Evolutionary conservation across 1,284 basidiomycete species (phyloP).

Genomic region (Gymnopus androsaceus): DNA sequence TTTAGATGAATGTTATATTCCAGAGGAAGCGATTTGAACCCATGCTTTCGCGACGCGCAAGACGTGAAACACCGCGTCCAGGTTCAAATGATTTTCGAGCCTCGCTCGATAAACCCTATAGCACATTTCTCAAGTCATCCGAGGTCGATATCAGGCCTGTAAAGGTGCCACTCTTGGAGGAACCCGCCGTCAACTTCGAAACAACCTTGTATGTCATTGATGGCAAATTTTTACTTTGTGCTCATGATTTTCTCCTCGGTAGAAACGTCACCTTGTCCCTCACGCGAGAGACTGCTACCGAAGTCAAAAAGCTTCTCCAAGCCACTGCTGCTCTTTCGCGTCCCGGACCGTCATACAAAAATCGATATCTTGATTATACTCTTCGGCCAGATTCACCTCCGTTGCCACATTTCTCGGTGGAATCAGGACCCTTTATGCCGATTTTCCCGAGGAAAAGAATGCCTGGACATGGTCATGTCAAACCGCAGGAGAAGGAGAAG

Average conservation of each 20-base stretch:
- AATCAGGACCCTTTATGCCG: conserved; percentile 36
- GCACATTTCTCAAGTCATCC: conserved; percentile 2
- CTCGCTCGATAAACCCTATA: not conserved
- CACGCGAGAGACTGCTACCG: conserved; percentile 5
- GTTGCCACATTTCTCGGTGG: conserved; percentile 18
- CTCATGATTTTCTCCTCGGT: not conserved
- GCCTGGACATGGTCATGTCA: conserved; percentile 17
- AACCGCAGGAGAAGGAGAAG: not conserved
- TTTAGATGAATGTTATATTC: conserved; percentile 6
- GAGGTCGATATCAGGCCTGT: conserved; percentile 15
- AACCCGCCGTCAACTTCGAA: conserved; percentile 27
- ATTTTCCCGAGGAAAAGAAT: conserved; percentile 46
- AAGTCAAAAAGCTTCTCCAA: conserved; percentile 15
- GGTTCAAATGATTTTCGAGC: conserved; percentile 5
- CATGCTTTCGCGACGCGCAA: conserved; percentile 24
- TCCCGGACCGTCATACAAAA: conserved; percentile 26
- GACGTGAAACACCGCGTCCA: conserved; percentile 10
- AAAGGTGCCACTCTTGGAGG: conserved; percentile 25
- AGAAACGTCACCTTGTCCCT: conserved; percentile 12
- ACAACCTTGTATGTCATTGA: conserved; percentile 33
- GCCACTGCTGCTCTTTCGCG: conserved; percentile 8
- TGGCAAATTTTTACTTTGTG: not conserved
- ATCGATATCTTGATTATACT: conserved; percentile 34
- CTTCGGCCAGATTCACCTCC: conserved; percentile 33
- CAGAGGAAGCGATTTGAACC: conserved; percentile 17